Conservation (phyloP, 768 basidiomycete species). For the Lanmaoa rubissima region DNA sequence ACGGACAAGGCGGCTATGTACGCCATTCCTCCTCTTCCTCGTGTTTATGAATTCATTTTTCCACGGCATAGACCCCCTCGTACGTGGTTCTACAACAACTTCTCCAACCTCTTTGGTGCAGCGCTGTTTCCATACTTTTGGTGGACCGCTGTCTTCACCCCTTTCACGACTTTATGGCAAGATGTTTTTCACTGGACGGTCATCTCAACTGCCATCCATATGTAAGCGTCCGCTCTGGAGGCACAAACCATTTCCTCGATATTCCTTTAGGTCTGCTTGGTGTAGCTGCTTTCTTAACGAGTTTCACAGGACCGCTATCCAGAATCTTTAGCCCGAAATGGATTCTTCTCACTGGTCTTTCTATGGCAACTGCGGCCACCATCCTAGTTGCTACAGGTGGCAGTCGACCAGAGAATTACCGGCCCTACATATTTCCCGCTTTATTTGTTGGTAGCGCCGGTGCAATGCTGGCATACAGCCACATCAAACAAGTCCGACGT, state of each 20-base stretch:
- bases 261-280: slow-evolving; percentile 39
- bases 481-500: slow-evolving; percentile 40
- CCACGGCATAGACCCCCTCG: slow-evolving; percentile 36
- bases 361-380: slow-evolving; percentile 38
- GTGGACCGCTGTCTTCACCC: slow-evolving; percentile 36
- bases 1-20: slow-evolving; percentile 42
- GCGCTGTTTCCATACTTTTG: slow-evolving; percentile 42
- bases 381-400: slow-evolving; percentile 43
- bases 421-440: slow-evolving; percentile 48
- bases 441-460: slow-evolving; percentile 48
- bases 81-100: slow-evolving; percentile 43
- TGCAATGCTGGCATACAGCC: slow-evolving; percentile 43
- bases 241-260: not conserved
- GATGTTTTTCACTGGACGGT: slow-evolving; percentile 41
- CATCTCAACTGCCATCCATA: slow-evolving; percentile 40
- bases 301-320: slow-evolving; percentile 41
- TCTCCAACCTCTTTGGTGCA: slow-evolving; percentile 36
- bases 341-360: slow-evolving; percentile 43
- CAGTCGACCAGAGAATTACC: slow-evolving; percentile 42
- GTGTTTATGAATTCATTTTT: not conserved
- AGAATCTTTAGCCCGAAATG: slow-evolving; percentile 41
- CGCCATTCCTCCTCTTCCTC: slow-evolving; percentile 7
- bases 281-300: slow-evolving; percentile 35
- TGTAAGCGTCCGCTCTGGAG: slow-evolving; percentile 26
- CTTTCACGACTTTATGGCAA: slow-evolving; percentile 43